These are phyloP conservation scores for Penicillium occitanis DNA, from an alignment of 2,329 filamentous ascomycete genomes.

Conservation along the genomic window DNA sequence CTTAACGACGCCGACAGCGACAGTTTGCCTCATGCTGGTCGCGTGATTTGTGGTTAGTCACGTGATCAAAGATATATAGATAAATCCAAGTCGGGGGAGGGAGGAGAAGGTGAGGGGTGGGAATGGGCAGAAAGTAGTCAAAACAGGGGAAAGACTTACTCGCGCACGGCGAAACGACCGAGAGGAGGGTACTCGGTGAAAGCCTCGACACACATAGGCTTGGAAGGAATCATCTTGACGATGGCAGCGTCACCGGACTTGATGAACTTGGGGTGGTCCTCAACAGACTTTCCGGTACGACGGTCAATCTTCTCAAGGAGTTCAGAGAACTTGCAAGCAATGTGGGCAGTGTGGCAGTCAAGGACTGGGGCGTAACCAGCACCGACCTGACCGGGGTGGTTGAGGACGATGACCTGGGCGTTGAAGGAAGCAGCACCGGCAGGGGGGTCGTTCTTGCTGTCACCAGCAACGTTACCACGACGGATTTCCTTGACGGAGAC, in stretches of 20 bases:
- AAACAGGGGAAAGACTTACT: slow-evolving; percentile 39
- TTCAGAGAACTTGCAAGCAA: slow-evolving; percentile 99
- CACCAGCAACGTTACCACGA: slow-evolving; percentile 99
- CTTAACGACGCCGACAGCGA: slow-evolving; percentile 96
- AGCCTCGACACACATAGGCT: slow-evolving; percentile 99
- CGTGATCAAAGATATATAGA: neutral
- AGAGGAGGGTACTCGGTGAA: slow-evolving; percentile 99
- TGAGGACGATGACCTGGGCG: slow-evolving; percentile 99
- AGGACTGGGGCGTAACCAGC: slow-evolving; percentile 98
- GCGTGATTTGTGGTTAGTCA: neutral
- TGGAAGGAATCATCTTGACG: slow-evolving; percentile 99
- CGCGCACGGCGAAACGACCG: slow-evolving; percentile 99
- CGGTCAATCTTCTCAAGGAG: slow-evolving; percentile 99
- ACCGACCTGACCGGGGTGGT: slow-evolving; percentile 99
- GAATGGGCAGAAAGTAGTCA: neutral
- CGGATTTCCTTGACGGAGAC: slow-evolving; percentile 99
- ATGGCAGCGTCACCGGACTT: slow-evolving; percentile 99
- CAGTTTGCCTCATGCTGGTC: slow-evolving; percentile 60
- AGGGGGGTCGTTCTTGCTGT: slow-evolving; percentile 99
- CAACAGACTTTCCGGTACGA: slow-evolving; percentile 97
- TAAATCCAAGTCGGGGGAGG: neutral
- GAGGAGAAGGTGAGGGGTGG: neutral
- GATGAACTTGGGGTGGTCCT: slow-evolving; percentile 96
- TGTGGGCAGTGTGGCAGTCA: slow-evolving; percentile 99
- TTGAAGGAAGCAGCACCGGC: slow-evolving; percentile 89